Conservation (phyloP, 2,329 filamentous ascomycete species). For the Hymenoscyphus fraxineus region DNA sequence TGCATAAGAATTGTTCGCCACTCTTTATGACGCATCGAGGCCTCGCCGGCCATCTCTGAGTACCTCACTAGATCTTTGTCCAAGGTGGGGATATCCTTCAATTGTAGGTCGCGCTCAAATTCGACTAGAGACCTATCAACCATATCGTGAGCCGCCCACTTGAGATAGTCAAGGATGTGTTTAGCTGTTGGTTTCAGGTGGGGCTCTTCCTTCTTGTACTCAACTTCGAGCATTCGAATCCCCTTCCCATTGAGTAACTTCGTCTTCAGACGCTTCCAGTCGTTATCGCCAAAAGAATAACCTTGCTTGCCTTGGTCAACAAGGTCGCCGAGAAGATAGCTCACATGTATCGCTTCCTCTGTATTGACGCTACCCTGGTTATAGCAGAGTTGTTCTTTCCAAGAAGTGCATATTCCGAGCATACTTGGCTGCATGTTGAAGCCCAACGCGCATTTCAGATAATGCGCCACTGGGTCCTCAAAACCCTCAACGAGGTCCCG, state of each 20-base stretch:
- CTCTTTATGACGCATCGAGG: constrained; percentile 6
- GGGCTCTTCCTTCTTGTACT: constrained; percentile 41
- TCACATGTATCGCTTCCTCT: no score
- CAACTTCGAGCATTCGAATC: not conserved
- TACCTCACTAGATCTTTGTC: constrained; percentile 26
- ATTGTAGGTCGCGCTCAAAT: constrained; percentile 26
- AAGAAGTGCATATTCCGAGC: constrained; percentile 61
- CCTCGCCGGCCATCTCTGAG: constrained; percentile 17
- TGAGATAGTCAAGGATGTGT: constrained; percentile 62
- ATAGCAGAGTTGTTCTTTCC: constrained; percentile 62
- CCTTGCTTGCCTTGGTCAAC: constrained; percentile 58
- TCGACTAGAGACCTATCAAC: constrained; percentile 33
- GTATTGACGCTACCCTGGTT: constrained; percentile 38
- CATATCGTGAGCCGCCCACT: constrained; percentile 49
- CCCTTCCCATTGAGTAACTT: not conserved
- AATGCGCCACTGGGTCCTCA: constrained; percentile 33
- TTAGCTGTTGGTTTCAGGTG: constrained; percentile 15
- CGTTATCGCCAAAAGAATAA: constrained; percentile 43
- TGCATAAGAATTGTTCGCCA: constrained; percentile 17
- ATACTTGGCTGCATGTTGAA: constrained; percentile 56
- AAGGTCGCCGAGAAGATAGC: constrained; percentile 45
- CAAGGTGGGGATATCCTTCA: constrained; percentile 13
- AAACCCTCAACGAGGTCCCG: constrained; percentile 18
- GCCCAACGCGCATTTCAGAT: constrained; percentile 50
- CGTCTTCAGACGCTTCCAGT: constrained; percentile 40